A percentile compares a stretch with the other conserved stretches of the same genome.
These are phyloP conservation scores for Nannizziopsis barbatae DNA, from an alignment of 2,329 filamentous ascomycete genomes.

Conservation along the genomic window DNA sequence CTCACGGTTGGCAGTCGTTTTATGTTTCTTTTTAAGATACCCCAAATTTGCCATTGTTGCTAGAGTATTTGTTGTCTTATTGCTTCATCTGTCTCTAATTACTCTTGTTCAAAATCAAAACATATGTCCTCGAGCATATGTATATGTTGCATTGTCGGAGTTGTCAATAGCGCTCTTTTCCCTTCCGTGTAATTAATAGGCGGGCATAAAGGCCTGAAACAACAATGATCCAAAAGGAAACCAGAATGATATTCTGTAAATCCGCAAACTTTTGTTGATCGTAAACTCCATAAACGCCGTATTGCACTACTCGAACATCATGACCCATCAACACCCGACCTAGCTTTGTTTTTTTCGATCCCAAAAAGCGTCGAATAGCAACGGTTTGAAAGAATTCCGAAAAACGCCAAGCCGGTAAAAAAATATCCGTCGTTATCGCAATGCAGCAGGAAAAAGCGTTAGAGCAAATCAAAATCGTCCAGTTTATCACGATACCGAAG, in stretches of 20 bases:
- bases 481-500: slow-evolving; percentile 89
- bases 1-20: not conserved
- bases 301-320: too few species aligned
- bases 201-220: too few species aligned
- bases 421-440: not conserved
- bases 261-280: too few species aligned
- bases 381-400: not conserved
- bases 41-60: slow-evolving; percentile 1
- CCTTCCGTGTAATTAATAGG: too few species aligned
- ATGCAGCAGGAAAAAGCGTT: slow-evolving; percentile 21
- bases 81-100: not conserved
- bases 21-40: slow-evolving; percentile 6
- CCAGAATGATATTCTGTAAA: too few species aligned
- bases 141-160: too few species aligned
- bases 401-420: not conserved
- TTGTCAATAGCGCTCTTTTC: too few species aligned
- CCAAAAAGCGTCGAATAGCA: not conserved
- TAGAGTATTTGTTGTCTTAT: slow-evolving; percentile 1
- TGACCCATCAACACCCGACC: not conserved
- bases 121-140: too few species aligned
- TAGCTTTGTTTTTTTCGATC: not conserved
- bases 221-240: too few species aligned
- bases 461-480: slow-evolving; percentile 89
- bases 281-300: too few species aligned
- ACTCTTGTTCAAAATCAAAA: not conserved